A percentile compares a stretch with the other conserved stretches of the same genome.
These are phyloP conservation scores for Carex littledalei DNA, from an alignment of 176 grass and related monocot genomes.

Conservation along the genomic window DNA sequence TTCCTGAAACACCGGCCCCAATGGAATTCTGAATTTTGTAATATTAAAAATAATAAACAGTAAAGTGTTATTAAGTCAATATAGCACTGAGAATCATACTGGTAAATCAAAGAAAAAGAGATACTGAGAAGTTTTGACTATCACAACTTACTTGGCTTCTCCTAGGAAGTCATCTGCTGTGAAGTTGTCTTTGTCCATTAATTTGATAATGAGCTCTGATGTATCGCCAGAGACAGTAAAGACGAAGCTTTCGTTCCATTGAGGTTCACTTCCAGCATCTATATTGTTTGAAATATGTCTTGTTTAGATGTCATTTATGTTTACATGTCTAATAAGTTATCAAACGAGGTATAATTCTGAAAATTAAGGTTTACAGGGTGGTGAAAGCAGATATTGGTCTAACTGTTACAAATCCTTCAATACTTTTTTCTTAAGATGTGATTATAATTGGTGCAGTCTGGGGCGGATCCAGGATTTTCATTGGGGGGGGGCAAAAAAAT, in stretches of 20 bases:
- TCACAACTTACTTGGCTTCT: constrained; percentile 59
- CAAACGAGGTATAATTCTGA: background rate
- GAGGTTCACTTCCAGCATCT: constrained; percentile 75
- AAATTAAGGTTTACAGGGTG: no score
- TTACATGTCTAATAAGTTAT: background rate
- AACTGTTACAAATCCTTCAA: no score
- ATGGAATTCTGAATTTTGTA: constrained; percentile 6
- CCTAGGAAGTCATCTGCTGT: constrained; percentile 68
- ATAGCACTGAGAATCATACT: background rate
- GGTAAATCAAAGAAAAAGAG: background rate
- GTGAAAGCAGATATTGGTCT: no score
- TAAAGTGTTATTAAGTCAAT: background rate
- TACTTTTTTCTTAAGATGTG: no score
- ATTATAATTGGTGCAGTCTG: no score
- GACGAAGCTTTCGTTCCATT: constrained; percentile 96
- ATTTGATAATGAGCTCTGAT: constrained; percentile 58
- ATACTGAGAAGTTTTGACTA: background rate
- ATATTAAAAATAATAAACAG: background rate
- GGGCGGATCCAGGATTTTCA: no score
- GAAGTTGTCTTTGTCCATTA: constrained; percentile 72
- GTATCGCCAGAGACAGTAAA: constrained; percentile 59
- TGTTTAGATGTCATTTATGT: background rate
- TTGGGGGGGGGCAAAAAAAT: no score
- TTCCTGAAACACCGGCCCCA: constrained; percentile 42
- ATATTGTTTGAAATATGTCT: constrained; percentile 16